Base-by-base conservation (phyloP, 306 rosid species). In the Malus fusca region DNA sequence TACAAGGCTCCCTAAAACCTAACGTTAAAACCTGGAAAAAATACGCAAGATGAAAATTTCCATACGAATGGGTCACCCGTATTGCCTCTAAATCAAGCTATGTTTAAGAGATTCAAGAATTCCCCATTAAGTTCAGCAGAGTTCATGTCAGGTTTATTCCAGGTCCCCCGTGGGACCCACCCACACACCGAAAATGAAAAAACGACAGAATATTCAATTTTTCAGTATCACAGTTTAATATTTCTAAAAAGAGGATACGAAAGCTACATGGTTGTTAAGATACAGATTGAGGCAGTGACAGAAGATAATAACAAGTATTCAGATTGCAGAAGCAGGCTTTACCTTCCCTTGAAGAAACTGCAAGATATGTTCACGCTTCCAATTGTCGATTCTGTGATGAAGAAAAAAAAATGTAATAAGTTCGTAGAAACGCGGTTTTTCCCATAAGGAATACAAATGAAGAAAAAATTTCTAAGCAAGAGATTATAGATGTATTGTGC, bases 291-390 rank as follows among this genome's bases (percentile, higher is more conserved):
- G 60, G 52, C 44, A 26, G 71, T 51, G 4, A 33, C 22, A 17
- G 55, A 61, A 6, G 35, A 44, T 18, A 9, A 44, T 9, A 11
- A 28, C 68, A 78, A 75, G 75, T 48, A 74, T 86, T 91, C 87
- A 88, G 37, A 46, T 68, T 71, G 85, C 88, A 11, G 88, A 87
- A 78, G 64, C 26, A 61, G 82, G 82, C 78, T 89, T 90, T 67
- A 95, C 83, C 84, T 90, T 95, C 87, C 93, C 97, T 51, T 83
- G 79, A 79, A 95, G 81, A 84, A 90, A 95, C 87, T 89, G 97
- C 80, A 92, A 84, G 66, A 95, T 78, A 79, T 95, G 97, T 81
- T 95, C 93, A 6, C 92, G 96, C 82, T 95, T 95, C 99, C 99
- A 95, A 77, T 95, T 95, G 81, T 95, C 99, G 37, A 95, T 81